Evolutionary conservation across 2,329 filamentous ascomycete species (phyloP), one percentile per base, ranked within the genome.

Genomic region (Tolypocladium sp.): DNA sequence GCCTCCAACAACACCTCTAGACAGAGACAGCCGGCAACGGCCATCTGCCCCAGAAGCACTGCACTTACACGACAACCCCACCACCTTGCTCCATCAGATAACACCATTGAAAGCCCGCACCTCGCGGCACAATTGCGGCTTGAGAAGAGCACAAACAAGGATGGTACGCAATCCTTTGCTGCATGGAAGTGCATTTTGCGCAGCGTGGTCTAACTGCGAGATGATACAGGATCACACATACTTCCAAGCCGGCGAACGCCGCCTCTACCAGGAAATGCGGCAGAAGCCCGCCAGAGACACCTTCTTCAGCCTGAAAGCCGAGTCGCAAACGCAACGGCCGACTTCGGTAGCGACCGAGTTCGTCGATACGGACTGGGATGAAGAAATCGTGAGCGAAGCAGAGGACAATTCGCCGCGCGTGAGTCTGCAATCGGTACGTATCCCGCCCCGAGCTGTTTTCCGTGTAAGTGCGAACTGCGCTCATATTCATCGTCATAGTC

Each of bases 311-410:
- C 72, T 82, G 62, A 82, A 81, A 67, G 71, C 71, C 59, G 78
- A 81, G 61, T 78, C 73, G 27, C 74, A 79, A 57, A 59, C 65
- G 15, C 76, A 77, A 58, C 80, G 88, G 60, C 88, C 89, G 44
- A 72, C 83, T 42, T 92, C 90, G 42, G 81, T 89, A 61, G 83
- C 87, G 51, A 93, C 89, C 27, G 88, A 92, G 67, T 88, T 91
- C 64, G 86, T 88, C 69, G 90, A 92, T 67, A 91, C 89, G 46
- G 90, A 93, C 63, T 84, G 80, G 76, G 82, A 85, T 49, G 90
- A 92, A 63, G 72, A 75, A 40, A 74, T 82, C 62, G 35, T 51
- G 15, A 84, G 79, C 62, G 82, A 85, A 56, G 72, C 81, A 59
- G 85, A 86, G 66, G 84, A 88, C 49, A 85, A 85, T 72, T 89